phyloP scores from a whole-genome alignment of 2,329 filamentous ascomycete species.

The Golovinomyces cichoracearum region DNA sequence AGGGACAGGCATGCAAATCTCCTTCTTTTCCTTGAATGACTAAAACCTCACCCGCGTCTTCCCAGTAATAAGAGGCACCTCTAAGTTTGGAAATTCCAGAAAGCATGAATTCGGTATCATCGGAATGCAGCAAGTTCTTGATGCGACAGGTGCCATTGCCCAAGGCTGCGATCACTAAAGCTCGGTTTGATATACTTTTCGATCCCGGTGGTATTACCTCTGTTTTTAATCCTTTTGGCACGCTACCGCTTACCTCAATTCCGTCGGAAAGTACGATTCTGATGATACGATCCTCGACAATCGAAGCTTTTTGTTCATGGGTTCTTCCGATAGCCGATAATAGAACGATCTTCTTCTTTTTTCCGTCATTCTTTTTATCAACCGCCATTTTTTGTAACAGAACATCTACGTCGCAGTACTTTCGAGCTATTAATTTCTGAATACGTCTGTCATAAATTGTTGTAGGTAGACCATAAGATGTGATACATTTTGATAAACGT shows the following conservation, averaged over 20 bases:
- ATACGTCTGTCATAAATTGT: slow-evolving; percentile 65
- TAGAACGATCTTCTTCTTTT: slow-evolving; percentile 85
- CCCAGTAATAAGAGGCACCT: slow-evolving; percentile 76
- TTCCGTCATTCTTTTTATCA: slow-evolving; percentile 94
- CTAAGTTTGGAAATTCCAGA: slow-evolving; percentile 65
- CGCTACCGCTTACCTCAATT: slow-evolving; percentile 44
- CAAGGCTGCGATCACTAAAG: slow-evolving; percentile 76
- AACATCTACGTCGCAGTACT: slow-evolving; percentile 63
- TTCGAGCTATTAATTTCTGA: slow-evolving; percentile 57
- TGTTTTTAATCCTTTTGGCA: slow-evolving; percentile 37
- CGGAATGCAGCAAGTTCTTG: slow-evolving; percentile 79
- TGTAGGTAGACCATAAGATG: slow-evolving; percentile 75
- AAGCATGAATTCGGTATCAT: slow-evolving; percentile 93
- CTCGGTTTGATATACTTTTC: slow-evolving; percentile 92
- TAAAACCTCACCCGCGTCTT: slow-evolving; percentile 75
- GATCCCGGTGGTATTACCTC: slow-evolving; percentile 77
- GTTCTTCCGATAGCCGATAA: slow-evolving; percentile 74
- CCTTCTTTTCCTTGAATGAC: slow-evolving; percentile 83
- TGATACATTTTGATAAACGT: slow-evolving; percentile 71
- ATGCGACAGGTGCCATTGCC: slow-evolving; percentile 67
- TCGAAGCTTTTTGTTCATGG: slow-evolving; percentile 63
- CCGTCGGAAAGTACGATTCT: slow-evolving; percentile 59
- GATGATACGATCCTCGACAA: slow-evolving; percentile 68
- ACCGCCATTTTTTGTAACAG: slow-evolving; percentile 84
- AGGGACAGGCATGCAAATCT: slow-evolving; percentile 44